phyloP scores from a whole-genome alignment of 2,329 filamentous ascomycete species.

The Clonostachys sp. region DNA sequence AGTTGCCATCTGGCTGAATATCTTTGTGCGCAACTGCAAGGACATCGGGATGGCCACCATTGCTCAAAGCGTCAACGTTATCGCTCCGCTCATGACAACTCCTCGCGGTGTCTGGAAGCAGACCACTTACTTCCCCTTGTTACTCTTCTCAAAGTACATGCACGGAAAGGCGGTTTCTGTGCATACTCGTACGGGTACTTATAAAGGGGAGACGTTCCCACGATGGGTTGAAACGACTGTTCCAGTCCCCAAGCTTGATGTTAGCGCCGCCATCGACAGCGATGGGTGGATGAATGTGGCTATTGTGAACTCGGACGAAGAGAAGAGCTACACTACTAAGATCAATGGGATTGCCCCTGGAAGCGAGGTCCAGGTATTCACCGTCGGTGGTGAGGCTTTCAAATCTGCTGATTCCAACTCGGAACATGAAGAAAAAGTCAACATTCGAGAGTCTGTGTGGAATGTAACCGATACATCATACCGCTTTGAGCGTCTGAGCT shows the following conservation, averaged over 20 bases:
- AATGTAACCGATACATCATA: no score
- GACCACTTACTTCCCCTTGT: slow-evolving; percentile 70
- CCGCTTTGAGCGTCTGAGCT: no score
- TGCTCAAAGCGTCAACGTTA: slow-evolving; percentile 74
- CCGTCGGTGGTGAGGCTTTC: slow-evolving; percentile 28
- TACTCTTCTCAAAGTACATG: slow-evolving; percentile 63
- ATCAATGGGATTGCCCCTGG: slow-evolving; percentile 48
- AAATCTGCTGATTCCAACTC: no score
- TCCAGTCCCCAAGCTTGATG: slow-evolving; percentile 67
- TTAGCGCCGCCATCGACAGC: slow-evolving; percentile 52
- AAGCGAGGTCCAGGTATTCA: slow-evolving; percentile 50
- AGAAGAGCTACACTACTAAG: slow-evolving; percentile 51
- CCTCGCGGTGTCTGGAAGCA: slow-evolving; percentile 61
- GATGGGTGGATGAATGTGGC: slow-evolving; percentile 61
- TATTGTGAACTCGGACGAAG: slow-evolving; percentile 68
- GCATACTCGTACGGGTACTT: slow-evolving; percentile 59
- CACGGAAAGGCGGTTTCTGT: slow-evolving; percentile 64
- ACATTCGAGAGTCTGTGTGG: no score
- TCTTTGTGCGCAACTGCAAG: slow-evolving; percentile 67
- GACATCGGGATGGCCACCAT: slow-evolving; percentile 76
- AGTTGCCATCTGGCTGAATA: slow-evolving; percentile 72
- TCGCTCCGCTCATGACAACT: slow-evolving; percentile 71
- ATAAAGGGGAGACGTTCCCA: slow-evolving; percentile 63
- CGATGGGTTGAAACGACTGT: slow-evolving; percentile 60
- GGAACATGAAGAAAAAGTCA: no score